Evolutionary conservation across 108 stramenopile genomes (phyloP).

Genomic region (Skeletonema tropicum): DNA sequence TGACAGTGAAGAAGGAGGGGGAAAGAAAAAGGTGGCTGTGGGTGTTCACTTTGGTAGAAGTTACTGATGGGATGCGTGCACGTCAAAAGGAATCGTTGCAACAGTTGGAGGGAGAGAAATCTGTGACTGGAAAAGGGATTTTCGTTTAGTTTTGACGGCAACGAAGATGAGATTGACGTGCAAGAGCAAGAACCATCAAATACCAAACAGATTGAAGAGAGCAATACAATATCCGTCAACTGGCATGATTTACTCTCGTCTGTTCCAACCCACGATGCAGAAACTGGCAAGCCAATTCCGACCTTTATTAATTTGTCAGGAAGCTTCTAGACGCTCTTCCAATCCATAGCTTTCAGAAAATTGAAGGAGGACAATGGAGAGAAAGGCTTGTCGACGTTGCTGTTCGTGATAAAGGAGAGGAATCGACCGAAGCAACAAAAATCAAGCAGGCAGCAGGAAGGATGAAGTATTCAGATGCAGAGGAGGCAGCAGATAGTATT

Average conservation of each 20-base stretch:
- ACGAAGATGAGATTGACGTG: background rate
- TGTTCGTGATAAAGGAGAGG: conserved; percentile 45
- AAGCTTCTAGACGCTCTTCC: conserved; percentile 96
- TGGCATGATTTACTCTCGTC: conserved; percentile 78
- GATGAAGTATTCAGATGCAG: conserved; percentile 20
- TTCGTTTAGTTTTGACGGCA: conserved; percentile 21
- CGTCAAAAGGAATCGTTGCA: conserved; percentile 77
- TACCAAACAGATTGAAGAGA: background rate
- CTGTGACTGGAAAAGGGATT: conserved; percentile 34
- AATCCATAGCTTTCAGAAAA: conserved; percentile 91
- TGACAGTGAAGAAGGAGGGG: background rate
- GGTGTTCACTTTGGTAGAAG: conserved; percentile 92
- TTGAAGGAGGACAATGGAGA: conserved; percentile 88
- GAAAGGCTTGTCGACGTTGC: conserved; percentile 94
- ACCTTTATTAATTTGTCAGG: conserved; percentile 86
- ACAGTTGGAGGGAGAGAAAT: conserved; percentile 26
- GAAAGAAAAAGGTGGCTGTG: conserved; percentile 38
- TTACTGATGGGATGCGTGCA: conserved; percentile 73
- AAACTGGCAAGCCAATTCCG: conserved; percentile 51
- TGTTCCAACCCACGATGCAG: conserved; percentile 49
- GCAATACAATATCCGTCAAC: conserved; percentile 53
- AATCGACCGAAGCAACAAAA: conserved; percentile 21
- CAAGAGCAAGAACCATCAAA: background rate
- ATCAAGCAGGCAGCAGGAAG: conserved; percentile 22
- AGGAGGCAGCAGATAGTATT: background rate